Base-by-base conservation (phyloP, 345 rosid species). In the Pistacia atlantica region DNA sequence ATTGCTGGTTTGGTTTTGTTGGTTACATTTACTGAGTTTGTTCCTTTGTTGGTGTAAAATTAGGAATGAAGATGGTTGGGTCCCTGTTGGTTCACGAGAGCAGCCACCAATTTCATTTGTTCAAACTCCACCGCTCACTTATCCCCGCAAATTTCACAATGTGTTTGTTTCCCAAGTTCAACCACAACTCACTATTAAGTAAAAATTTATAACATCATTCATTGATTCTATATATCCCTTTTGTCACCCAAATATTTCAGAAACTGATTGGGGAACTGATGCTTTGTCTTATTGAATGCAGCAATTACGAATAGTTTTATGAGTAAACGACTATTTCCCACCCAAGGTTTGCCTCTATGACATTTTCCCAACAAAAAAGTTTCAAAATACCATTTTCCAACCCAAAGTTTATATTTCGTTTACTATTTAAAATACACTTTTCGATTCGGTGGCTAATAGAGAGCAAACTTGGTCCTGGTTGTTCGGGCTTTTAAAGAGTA, bases 41-140 rank as follows among this genome's bases (percentile, higher is more conserved):
- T 83, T 81, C 68, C 25, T 49, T 78, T 68, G 66, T 49, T 71
- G 79, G 61, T 67, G 46, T 59, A n/a, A 55, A 74, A 80, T 59
- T 57, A n/a, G 63, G 17, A 35, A 57, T 16, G 63, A 9, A n/a
- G 48, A 67, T 35, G 13, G 73, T 68, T 77, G 83, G 79, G 81
- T 68, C 75, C 22, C 59, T 71, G 86, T 80, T 65, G 75, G 80
- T 46, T 87, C 89, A 87, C 89, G 87, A 80, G 90, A 14, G 78
- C 58, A 16, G 64, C 87, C 86, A 78, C 85, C 69, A n/a, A 42
- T 52, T 74, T 69, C 75, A 37, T 62, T 76, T 60, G 60, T 25
- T 12, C 33, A 62, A 59, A 45, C 11, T 22, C 33, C 4, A 16
- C 17, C 5, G 12, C 14, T 22, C 37, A 14, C 33, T 17, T 20